Percentiles rank a stretch among this genome's conserved stretches.
These are phyloP conservation scores for Pseudotulostoma volvatum DNA, from an alignment of 495 filamentous ascomycete genomes.

Conservation along the genomic window DNA sequence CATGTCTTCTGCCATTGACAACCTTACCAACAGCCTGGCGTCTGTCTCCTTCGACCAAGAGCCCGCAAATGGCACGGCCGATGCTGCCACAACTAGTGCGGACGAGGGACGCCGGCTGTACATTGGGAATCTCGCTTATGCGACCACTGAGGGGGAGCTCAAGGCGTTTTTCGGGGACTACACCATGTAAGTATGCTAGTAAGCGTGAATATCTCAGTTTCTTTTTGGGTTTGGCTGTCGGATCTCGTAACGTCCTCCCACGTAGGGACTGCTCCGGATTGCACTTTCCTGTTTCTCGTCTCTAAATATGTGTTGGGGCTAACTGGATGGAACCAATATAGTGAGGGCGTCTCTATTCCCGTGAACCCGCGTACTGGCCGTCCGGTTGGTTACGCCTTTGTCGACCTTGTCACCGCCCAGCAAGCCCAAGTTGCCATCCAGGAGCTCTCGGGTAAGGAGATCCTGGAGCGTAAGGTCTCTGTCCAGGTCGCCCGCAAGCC, in stretches of 20 bases:
- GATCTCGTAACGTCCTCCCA: slow-evolving; percentile 1
- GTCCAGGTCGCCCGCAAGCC: slow-evolving; percentile 98
- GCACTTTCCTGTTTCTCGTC: background rate
- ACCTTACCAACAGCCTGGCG: slow-evolving; percentile 34
- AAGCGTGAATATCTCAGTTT: slow-evolving; percentile 1
- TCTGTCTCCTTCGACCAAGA: slow-evolving; percentile 19
- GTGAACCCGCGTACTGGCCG: slow-evolving; percentile 97
- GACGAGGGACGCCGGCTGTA: slow-evolving; percentile 97
- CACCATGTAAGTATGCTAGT: slow-evolving; percentile 66
- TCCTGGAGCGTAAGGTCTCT: slow-evolving; percentile 94
- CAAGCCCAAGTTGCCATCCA: slow-evolving; percentile 90
- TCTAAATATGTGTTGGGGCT: too few relatives aligned
- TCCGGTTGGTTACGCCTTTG: slow-evolving; percentile 97
- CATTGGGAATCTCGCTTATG: slow-evolving; percentile 99
- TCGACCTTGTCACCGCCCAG: slow-evolving; percentile 82
- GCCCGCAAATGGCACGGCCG: slow-evolving; percentile 66
- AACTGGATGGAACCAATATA: slow-evolving; percentile 33
- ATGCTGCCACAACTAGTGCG: slow-evolving; percentile 88
- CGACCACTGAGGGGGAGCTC: slow-evolving; percentile 99
- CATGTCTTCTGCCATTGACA: slow-evolving; percentile 42
- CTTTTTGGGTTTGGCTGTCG: slow-evolving; percentile 1
- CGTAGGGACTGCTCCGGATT: too few relatives aligned
- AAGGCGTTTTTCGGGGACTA: slow-evolving; percentile 97
- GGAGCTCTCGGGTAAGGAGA: slow-evolving; percentile 89
- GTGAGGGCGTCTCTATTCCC: slow-evolving; percentile 94